Base-by-base conservation (phyloP, 768 basidiomycete genomes). In the Pulveroboletus sp. region DNA sequence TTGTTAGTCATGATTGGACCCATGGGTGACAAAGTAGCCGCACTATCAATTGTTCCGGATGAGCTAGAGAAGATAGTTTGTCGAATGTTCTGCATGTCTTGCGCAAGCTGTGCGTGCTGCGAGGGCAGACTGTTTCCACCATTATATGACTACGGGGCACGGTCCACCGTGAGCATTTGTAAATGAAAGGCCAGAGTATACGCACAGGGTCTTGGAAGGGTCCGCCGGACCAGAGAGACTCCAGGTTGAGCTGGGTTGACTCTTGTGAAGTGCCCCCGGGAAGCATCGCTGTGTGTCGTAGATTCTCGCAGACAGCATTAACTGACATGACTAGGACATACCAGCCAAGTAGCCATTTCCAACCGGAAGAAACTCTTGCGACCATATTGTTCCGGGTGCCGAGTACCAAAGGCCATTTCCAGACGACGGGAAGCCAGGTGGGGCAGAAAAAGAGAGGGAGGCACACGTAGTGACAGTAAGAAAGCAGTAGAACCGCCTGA, bases 371-470 rank as follows among this genome's bases (percentile, higher is more conserved):
- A 70, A 82, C 37, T 85, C 77, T 38, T 72, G 71, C 0, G 74
- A 66, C 87, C 87, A 89, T 17, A 73, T 61, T 0, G 61, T 61
- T 2, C 78, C 82, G 0, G 79, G 75, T 14, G 72, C 49, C 4
- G 67, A 76, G 54, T 82, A 89, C 87, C 87, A 89, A 24, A 89
- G 70, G 6, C 80, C 86, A 65, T 89, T 88, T n/a, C 87, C 87
- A 12, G 83, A 81, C 4, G 68, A 53, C 0, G 87, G 87, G 58
- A 89, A 86, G n/a, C 72, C 75, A 20, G 63, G 45, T 25, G 75
- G 75, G 5, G 62, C 51, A 27, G 67, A 54, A 34, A 24, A 29
- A 5, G 50, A 39, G 50, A 54, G 41, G 36, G 49, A 56, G 12
- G 49, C 32, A 20, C 63, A 67, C 12, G 55, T 56, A 20, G 63